Base-by-base conservation (phyloP, 1,284 basidiomycete species). In the Neolentinus lepideus region DNA sequence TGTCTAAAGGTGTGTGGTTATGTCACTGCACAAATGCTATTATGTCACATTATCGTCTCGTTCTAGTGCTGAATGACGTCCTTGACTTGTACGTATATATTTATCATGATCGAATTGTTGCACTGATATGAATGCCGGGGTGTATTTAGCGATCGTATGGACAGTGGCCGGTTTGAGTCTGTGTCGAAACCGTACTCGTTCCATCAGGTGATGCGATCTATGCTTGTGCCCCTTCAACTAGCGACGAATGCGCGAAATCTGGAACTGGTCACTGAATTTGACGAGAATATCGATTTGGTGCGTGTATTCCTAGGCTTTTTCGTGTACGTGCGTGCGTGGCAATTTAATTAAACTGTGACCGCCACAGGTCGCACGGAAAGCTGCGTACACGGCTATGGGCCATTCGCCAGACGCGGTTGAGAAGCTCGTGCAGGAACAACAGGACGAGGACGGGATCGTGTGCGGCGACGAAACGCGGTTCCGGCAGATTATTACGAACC, bases 61-160 rank as follows among this genome's bases (percentile, higher is more conserved):
- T n/a, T 24, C 22, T 50, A 84, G 92, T 95, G 1, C 72, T 94
- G 31, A 94, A 95, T 64, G 92, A 94, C 67, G 90, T 94, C 31
- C 75, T 94, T 36, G 88, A 91, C 64, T 90, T 90, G 87, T 88
- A 62, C 65, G 84, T 65, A 3, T 2, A 21, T 54, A 51, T 21
- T n/a, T 54, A 46, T 52, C 22, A 38, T 51, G 46, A 36, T n/a
- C 51, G 21, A 10, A 22, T 38, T 14, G 29, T 6, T 31, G 29
- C 19, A 53, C 29, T 61, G 27, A 54, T 45, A 33, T 27, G 53
- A 19, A 53, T 21, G 52, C 55, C 6, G 47, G 10, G 24, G 16
- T 31, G 12, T 25, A 10, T 21, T 10, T 60, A 73, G 69, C 62
- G 74, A 75, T 68, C 83, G 87, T 47, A 88, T 90, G 86, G 89